Conservation (phyloP, 768 basidiomycete species). For the Trametes punicea region DNA sequence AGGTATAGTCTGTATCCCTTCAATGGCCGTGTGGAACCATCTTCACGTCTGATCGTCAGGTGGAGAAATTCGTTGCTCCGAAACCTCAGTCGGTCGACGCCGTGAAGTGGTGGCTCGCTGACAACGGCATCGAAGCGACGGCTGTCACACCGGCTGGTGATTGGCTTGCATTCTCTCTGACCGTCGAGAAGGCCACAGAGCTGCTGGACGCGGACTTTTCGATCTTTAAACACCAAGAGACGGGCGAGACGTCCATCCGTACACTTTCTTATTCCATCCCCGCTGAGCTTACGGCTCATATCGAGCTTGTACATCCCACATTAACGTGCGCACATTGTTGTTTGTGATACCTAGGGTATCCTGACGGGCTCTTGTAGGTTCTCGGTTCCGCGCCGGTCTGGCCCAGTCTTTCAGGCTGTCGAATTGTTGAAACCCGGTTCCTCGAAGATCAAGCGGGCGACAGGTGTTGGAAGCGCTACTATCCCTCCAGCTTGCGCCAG, state of each 20-base stretch:
- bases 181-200: slow-evolving; percentile 34
- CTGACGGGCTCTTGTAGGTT: slow-evolving; percentile 35
- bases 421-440: slow-evolving; percentile 9
- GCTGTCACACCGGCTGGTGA: slow-evolving; percentile 30
- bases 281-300: slow-evolving; percentile 26
- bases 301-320: slow-evolving; percentile 33
- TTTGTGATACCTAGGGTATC: not conserved
- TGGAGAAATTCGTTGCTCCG: slow-evolving; percentile 10
- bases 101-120: slow-evolving; percentile 27
- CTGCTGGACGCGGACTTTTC: slow-evolving; percentile 35
- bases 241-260: slow-evolving; percentile 30
- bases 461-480: slow-evolving; percentile 17
- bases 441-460: not conserved
- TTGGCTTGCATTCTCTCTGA: slow-evolving; percentile 32
- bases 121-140: slow-evolving; percentile 26
- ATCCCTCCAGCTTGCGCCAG: slow-evolving; percentile 23
- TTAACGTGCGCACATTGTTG: slow-evolving; percentile 15
- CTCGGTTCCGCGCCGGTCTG: slow-evolving; percentile 4
- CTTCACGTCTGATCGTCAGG: not conserved
- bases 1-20: not conserved
- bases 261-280: slow-evolving; percentile 39
- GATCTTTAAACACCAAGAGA: slow-evolving; percentile 30
- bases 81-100: slow-evolving; percentile 23
- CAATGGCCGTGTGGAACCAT: not conserved
- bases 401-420: not conserved